These are phyloP conservation scores for Populus davidiana DNA, from an alignment of 345 rosid genomes.

Conservation along the genomic window DNA sequence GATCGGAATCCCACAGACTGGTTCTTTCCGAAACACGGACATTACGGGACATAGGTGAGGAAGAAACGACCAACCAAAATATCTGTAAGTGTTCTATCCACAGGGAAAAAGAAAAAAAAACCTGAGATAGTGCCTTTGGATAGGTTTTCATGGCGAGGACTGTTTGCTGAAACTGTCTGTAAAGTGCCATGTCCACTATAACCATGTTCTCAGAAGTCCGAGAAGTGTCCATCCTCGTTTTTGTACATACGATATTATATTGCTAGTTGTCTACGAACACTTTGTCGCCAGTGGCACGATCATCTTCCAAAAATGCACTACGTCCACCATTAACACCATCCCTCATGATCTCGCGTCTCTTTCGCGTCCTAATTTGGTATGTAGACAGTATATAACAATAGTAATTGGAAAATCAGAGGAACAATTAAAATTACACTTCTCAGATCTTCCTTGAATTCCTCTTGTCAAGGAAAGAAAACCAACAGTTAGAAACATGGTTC, in stretches of 20 bases:
- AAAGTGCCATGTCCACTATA: not conserved
- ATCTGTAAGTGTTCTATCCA: not conserved
- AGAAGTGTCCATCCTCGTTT: not conserved
- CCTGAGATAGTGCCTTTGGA: not conserved
- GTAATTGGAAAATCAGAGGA: too few relatives aligned
- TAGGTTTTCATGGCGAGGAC: not conserved
- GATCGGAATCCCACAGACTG: not conserved
- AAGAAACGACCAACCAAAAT: not conserved
- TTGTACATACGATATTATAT: not conserved
- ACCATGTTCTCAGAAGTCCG: not conserved
- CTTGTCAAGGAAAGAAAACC: not conserved
- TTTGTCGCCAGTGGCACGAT: not conserved
- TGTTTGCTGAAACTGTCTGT: not conserved
- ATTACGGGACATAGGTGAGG: not conserved
- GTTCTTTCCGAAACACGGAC: not conserved
- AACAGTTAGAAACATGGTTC: not conserved
- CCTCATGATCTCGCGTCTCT: too few relatives aligned
- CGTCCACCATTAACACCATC: not conserved
- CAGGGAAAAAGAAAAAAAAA: not conserved
- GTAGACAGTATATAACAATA: too few relatives aligned
- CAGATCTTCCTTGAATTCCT: not conserved
- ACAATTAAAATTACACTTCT: not conserved
- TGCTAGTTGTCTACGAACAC: not conserved
- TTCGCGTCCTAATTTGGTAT: too few relatives aligned
- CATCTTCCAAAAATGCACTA: not conserved